Evolutionary conservation across 441 rosid species (phyloP).

Genomic region (Gossypium schwendimanii): DNA sequence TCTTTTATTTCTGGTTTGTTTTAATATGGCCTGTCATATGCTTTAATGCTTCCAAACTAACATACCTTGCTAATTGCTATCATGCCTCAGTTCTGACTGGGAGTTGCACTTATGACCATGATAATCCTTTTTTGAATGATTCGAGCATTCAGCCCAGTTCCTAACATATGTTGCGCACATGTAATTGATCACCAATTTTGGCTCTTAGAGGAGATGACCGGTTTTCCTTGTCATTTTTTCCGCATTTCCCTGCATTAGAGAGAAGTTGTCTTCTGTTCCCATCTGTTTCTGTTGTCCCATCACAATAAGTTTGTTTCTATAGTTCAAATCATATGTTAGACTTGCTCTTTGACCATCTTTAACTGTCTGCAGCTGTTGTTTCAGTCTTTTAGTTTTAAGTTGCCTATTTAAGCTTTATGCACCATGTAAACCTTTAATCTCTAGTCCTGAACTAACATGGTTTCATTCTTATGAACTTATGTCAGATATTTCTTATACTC

Average conservation of each 20-base stretch:
- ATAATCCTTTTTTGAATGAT: not conserved
- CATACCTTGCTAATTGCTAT: not conserved
- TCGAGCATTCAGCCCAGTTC: not conserved
- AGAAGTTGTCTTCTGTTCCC: not conserved
- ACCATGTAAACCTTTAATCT: not conserved
- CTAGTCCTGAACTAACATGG: not conserved
- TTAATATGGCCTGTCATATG: not conserved
- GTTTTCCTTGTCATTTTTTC: not conserved
- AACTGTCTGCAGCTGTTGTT: not conserved
- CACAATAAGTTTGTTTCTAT: not conserved
- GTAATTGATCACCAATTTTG: not conserved
- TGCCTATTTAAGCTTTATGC: not conserved
- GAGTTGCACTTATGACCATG: not conserved
- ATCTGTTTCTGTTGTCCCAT: not conserved
- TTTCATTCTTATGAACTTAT: not conserved
- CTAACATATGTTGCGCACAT: not conserved
- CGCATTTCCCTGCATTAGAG: not conserved
- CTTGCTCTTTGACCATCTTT: not conserved
- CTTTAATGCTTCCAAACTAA: not conserved
- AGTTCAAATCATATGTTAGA: not conserved
- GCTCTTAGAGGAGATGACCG: not conserved
- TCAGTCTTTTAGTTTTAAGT: not conserved
- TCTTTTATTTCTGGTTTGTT: not conserved
- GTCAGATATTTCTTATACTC: not conserved
- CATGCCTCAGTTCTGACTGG: not conserved